Evolutionary conservation across 805 yeast genomes (phyloP).

Genomic region (Pichia cabralensis): DNA sequence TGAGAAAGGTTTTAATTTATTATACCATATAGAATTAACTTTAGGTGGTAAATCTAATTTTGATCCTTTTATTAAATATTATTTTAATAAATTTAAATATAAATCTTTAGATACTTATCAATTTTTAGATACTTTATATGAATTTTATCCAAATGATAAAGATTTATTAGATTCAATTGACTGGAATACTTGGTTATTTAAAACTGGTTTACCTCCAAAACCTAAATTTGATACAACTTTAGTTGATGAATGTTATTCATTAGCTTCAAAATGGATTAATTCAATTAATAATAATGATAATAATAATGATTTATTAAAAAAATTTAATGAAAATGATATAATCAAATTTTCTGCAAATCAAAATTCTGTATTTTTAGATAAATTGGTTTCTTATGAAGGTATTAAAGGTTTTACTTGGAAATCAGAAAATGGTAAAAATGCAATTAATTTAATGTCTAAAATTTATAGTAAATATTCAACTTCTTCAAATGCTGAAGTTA

Average conservation of each 20-base stretch:
- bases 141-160: conserved; percentile 36
- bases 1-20: conserved; percentile 79
- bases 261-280: conserved; percentile 58
- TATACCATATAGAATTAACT: conserved; percentile 60
- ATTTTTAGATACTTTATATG: conserved; percentile 68
- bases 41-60: conserved; percentile 68
- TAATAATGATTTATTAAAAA: conserved; percentile 19
- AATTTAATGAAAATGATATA: conserved; percentile 43
- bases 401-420: conserved; percentile 31
- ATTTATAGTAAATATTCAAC: conserved; percentile 33
- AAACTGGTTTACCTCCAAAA: conserved; percentile 83
- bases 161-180: conserved; percentile 58
- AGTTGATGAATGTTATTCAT: conserved; percentile 58
- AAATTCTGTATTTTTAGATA: conserved; percentile 67
- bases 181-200: conserved; percentile 77
- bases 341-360: conserved; percentile 61
- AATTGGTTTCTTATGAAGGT: conserved; percentile 42
- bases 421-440: conserved; percentile 23
- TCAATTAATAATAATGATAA: conserved; percentile 21
- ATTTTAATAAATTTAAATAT: conserved; percentile 61
- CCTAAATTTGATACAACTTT: conserved; percentile 72
- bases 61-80: conserved; percentile 72
- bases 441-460: conserved; percentile 24
- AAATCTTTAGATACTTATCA: conserved; percentile 72
- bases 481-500: conserved; percentile 70